Evolutionary conservation across 805 yeast species (phyloP).

Genomic region (Grigorovia yakushimaensis): DNA sequence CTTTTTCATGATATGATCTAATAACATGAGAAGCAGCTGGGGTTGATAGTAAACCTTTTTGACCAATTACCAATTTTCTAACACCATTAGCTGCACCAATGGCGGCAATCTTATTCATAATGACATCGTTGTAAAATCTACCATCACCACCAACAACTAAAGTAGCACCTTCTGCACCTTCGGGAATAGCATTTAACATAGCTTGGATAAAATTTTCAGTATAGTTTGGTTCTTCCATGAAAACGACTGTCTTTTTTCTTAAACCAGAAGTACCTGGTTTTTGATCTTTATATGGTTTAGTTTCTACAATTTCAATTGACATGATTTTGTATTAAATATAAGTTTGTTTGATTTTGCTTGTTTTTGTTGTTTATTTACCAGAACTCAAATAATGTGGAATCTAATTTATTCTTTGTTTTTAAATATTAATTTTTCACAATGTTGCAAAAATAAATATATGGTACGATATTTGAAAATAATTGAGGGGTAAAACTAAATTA

Average conservation of each 20-base stretch:
- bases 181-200: constrained; percentile 77
- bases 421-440: not conserved
- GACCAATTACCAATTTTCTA: constrained; percentile 74
- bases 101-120: constrained; percentile 69
- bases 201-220: constrained; percentile 93
- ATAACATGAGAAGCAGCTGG: constrained; percentile 96
- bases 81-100: constrained; percentile 92
- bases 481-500: not conserved
- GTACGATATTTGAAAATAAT: not conserved
- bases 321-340: not conserved
- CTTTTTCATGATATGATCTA: constrained; percentile 47
- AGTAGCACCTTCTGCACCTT: constrained; percentile 64
- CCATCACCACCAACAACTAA: constrained; percentile 97
- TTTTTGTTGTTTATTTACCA: not conserved
- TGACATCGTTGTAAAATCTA: constrained; percentile 75
- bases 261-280: constrained; percentile 98
- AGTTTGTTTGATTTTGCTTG: not conserved
- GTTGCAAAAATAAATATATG: not conserved
- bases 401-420: too few relatives aligned
- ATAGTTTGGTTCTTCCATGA: constrained; percentile 61
- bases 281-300: constrained; percentile 78
- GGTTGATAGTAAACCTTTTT: constrained; percentile 79
- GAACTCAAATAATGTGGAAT: too few relatives aligned
- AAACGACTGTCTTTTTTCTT: constrained; percentile 81
- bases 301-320: constrained; percentile 34